phyloP scores from a whole-genome alignment of 2,329 filamentous ascomycete species.

The Pseudogymnoascus sp. region DNA sequence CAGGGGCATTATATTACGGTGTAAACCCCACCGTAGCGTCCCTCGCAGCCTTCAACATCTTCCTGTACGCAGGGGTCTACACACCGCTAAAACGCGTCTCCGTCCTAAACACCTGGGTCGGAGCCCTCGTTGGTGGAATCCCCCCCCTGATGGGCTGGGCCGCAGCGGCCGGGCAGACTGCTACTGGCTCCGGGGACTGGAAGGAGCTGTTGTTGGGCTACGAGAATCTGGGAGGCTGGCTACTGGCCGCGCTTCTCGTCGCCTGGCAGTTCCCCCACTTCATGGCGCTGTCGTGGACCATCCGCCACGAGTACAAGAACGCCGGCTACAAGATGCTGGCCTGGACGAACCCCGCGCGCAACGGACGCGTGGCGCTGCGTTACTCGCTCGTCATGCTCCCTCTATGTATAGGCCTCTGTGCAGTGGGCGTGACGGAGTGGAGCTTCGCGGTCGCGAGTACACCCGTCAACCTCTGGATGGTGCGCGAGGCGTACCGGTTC shows the following conservation, averaged over 20 bases:
- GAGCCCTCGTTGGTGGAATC: constrained; percentile 85
- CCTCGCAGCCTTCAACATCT: constrained; percentile 76
- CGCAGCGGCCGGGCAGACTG: constrained; percentile 82
- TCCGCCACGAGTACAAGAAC: constrained; percentile 78
- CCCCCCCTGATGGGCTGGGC: constrained; percentile 98
- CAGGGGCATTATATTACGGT: constrained; percentile 70
- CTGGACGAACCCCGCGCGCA: constrained; percentile 80
- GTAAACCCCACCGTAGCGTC: constrained; percentile 91
- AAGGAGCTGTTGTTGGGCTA: constrained; percentile 67
- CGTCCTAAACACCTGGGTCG: constrained; percentile 88
- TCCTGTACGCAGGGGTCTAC: constrained; percentile 84
- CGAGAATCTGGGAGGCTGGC: constrained; percentile 70
- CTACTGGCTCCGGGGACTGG: constrained; percentile 67
- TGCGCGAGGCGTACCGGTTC: constrained; percentile 70
- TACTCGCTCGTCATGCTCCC: constrained; percentile 84
- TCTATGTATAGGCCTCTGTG: constrained; percentile 73
- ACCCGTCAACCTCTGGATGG: constrained; percentile 79
- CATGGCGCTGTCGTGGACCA: constrained; percentile 83
- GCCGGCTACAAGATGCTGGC: constrained; percentile 65
- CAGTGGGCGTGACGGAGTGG: constrained; percentile 73
- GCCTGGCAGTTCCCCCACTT: constrained; percentile 99
- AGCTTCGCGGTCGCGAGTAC: constrained; percentile 74
- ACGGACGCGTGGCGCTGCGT: constrained; percentile 76
- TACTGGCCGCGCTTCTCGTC: constrained; percentile 75
- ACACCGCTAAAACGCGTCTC: constrained; percentile 86